Evolutionary conservation across 768 basidiomycete species (phyloP), one percentile per base, ranked within the genome.

Genomic region (Boletus rex-veris): DNA sequence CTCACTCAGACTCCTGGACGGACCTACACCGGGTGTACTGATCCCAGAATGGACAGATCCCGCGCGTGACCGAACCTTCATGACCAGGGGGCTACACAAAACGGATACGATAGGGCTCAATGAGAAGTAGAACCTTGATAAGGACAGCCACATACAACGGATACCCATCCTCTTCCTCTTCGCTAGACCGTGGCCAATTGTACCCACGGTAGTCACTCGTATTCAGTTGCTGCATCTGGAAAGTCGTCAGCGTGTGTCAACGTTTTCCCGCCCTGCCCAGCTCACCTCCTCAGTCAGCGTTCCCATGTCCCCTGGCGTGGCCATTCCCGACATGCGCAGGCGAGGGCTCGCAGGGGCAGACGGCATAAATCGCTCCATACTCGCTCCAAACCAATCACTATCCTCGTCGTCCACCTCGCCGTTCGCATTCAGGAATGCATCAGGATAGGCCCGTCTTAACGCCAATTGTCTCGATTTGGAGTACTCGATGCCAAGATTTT

Each of bases 401-500:
- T 78, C 75, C 44, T 77, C 75, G 46, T 78, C 77, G 57, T 78
- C 82, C 55, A 72, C 71, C 50, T 78, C 80, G 1, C 77, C 82
- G 21, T 74, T 80, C 7, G 67, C 70, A 39, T 83, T 84, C 61
- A 85, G 80, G 76, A 97, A 98, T 50, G 89, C 85, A 60, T 98
- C 94, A 2, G 97, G 97, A 69, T 99, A 98, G 15, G 96, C 97
- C 33, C 96, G 78, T 60, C 96, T 77, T 54, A 99, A 77, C 16
- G 92, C 92, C 48, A 98, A 75, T 72, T 96, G 94, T 39, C 97
- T 77, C 24, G 92, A 90, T 77, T 98, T 99, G 70, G 88, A 86
- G 72, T 99, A 99, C 72, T 99, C 97, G 57, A 98, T 82, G 3
- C 97, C 97, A 30, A 99, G 76, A 66, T 92, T 92, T 77, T 99